phyloP scores from a whole-genome alignment of 2,329 filamentous ascomycete genomes.

The Cladorrhinum sp. region DNA sequence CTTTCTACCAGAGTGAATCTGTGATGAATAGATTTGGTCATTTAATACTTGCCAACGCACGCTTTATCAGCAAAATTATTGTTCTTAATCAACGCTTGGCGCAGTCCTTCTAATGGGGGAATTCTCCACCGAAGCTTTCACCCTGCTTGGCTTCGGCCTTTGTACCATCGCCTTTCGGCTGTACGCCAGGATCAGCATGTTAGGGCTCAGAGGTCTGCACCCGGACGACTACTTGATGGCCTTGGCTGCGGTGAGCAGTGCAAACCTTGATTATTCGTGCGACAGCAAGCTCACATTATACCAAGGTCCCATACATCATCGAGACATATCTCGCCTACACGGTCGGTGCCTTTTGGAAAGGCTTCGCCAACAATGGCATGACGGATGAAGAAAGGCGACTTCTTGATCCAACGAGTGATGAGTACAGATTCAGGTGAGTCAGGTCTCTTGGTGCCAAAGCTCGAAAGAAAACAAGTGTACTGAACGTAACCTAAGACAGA shows the following conservation, averaged over 20 bases:
- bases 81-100: no score
- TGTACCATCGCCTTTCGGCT: slow-evolving; percentile 49
- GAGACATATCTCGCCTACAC: slow-evolving; percentile 33
- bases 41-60: no score
- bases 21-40: no score
- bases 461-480: background rate
- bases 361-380: slow-evolving; percentile 36
- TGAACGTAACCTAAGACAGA: slow-evolving; percentile 25
- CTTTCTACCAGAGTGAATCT: no score
- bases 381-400: slow-evolving; percentile 29
- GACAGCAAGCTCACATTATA: no score
- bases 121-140: slow-evolving; percentile 47
- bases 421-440: slow-evolving; percentile 30
- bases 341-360: slow-evolving; percentile 30
- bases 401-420: slow-evolving; percentile 29
- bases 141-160: slow-evolving; percentile 50
- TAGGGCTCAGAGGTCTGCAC: slow-evolving; percentile 49
- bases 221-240: slow-evolving; percentile 59
- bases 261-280: no score
- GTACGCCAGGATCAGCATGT: slow-evolving; percentile 45
- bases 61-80: no score
- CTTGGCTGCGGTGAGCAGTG: slow-evolving; percentile 48
- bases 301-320: slow-evolving; percentile 23
- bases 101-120: no score
- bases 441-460: background rate